Base-by-base conservation (phyloP, 1,284 basidiomycete species). In the Apiotrichum domesticum region DNA sequence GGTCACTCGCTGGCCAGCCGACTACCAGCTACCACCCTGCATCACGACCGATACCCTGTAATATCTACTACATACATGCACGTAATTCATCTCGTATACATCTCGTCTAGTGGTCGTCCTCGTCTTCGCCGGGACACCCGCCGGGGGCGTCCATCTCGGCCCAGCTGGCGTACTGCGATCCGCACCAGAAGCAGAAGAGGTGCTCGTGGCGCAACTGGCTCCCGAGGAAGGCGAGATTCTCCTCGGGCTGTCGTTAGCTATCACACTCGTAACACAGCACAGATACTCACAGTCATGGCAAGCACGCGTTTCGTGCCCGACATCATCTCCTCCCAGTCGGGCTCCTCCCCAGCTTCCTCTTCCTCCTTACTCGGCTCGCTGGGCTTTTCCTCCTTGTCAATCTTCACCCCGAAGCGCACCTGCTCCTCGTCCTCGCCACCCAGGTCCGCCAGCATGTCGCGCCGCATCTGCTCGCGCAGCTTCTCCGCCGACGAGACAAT, bases 121-220 rank as follows among this genome's bases (percentile, higher is more conserved):
- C 74, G 9, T 72, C 70, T 56, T 71, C 66, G 8, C 75, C 75
- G 3, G 75, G 75, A 66, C 75, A 77, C 29, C 75, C 75, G 0
- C 74, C 75, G 0, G 67, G 60, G 21, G 63, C 73, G 3, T 77
- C 71, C 70, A 77, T 72, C 64, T 76, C 75, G 11, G 69, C 70
- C 39, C 62, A 73, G 43, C 62, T 66, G 4, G 21, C 51, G 51
- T 77, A 77, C 54, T 68, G 65, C 46, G 62, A 68, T 11, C 67
- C 66, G 44, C 75, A 77, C 73, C 73, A 77, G 57, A 76, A 75
- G 49, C 75, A 77, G 59, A 71, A 76, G 21, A 72, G 55, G 57
- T 76, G 68, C 50, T 76, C 74, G 59, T 68, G 56, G 6, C 75
- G 66, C 3, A 77, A 63, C 55, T 74, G 71, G 29, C 66, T 66